Conservation (phyloP, 805 yeast genomes). For the Candida glaebosa region DNA sequence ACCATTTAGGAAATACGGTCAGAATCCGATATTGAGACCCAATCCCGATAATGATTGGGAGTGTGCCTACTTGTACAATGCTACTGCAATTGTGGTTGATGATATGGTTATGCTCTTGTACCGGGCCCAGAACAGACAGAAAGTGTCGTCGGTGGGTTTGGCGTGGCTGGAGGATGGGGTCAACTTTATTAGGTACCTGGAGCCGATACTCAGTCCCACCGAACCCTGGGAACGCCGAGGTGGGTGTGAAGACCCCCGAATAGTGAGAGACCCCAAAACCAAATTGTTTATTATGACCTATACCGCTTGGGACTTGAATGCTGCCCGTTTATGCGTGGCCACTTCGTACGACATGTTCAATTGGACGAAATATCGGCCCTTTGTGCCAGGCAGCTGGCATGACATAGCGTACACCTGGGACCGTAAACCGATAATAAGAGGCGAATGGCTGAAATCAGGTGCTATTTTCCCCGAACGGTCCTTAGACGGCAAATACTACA, state of each 20-base stretch:
- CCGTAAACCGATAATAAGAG: constrained; percentile 24
- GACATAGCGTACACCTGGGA: constrained; percentile 26
- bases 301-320: constrained; percentile 33
- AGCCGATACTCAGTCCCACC: constrained; percentile 33
- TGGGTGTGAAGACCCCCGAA: constrained; percentile 43
- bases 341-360: constrained; percentile 30
- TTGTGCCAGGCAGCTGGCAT: constrained; percentile 29
- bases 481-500: constrained; percentile 34
- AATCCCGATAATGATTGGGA: constrained; percentile 36
- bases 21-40: constrained; percentile 37
- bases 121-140: constrained; percentile 35
- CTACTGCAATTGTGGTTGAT: constrained; percentile 39
- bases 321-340: constrained; percentile 40
- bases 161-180: constrained; percentile 42
- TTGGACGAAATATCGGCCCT: constrained; percentile 38
- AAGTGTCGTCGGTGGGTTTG: constrained; percentile 33
- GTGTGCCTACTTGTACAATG: constrained; percentile 38
- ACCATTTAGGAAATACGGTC: constrained; percentile 32
- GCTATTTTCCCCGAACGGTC: constrained; percentile 33
- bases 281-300: constrained; percentile 37
- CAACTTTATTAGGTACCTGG: constrained; percentile 24
- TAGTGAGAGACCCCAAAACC: constrained; percentile 33
- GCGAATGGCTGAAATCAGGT: constrained; percentile 41
- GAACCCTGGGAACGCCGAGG: constrained; percentile 40
- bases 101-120: constrained; percentile 34